Evolutionary conservation across 1,139 yeast genomes (phyloP).

Genomic region (Yamadazyma atmosphaerica): DNA sequence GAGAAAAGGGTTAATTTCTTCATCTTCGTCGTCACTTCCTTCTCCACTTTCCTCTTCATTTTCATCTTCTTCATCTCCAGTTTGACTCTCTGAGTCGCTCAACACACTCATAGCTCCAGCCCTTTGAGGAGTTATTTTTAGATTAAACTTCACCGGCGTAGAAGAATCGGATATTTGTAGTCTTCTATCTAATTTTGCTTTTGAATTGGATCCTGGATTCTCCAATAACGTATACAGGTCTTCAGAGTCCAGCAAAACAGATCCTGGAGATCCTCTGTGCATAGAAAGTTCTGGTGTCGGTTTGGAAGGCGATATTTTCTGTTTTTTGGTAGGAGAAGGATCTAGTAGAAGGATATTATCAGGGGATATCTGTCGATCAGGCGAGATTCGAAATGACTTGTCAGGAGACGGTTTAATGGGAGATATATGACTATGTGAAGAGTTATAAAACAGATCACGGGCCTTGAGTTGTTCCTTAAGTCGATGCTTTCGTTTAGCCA

Average conservation of each 20-base stretch:
- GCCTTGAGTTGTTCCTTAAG: constrained; percentile 22
- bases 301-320: constrained; percentile 14
- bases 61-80: neutral
- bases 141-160: neutral
- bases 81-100: no score
- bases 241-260: constrained; percentile 8
- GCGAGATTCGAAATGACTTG: constrained; percentile 4
- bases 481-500: constrained; percentile 11
- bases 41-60: neutral
- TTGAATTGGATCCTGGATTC: neutral
- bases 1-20: constrained; percentile 2
- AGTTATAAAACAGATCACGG: constrained; percentile 16
- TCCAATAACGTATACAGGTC: constrained; percentile 3
- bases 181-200: neutral
- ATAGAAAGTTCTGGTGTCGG: constrained; percentile 1
- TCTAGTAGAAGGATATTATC: constrained; percentile 27
- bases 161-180: neutral
- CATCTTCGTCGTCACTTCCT: neutral
- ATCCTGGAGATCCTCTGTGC: constrained; percentile 5
- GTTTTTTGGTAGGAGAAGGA: constrained; percentile 30
- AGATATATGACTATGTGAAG: constrained; percentile 3
- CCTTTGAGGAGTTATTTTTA: no score
- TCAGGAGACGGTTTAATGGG: constrained; percentile 6
- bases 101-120: no score
- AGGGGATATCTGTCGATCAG: constrained; percentile 10